Evolutionary conservation across 163 green algal genomes (phyloP).

Genomic region (Trebouxiophyceae sp.): DNA sequence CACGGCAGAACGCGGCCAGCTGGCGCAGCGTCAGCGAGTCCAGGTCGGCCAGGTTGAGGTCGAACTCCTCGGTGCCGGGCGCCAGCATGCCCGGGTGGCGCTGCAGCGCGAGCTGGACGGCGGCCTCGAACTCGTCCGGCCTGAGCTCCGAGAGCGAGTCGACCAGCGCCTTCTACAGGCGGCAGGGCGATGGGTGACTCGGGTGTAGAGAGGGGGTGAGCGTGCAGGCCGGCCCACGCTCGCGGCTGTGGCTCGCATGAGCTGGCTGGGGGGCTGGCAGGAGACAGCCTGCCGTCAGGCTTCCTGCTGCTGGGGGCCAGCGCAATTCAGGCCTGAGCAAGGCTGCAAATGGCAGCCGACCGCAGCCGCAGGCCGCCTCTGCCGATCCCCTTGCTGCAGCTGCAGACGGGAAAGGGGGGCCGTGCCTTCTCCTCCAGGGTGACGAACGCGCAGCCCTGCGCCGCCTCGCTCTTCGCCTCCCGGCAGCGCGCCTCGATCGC

Average conservation of each 20-base stretch:
- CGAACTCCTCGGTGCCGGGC: conserved; percentile 17
- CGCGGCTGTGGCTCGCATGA: no score
- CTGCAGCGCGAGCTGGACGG: conserved; percentile 31
- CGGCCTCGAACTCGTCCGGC: conserved; percentile 36
- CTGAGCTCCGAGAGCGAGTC: conserved; percentile 17
- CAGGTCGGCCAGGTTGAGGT: conserved; percentile 35
- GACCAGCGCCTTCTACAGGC: conserved; percentile 13
- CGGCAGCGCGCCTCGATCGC: conserved; percentile 4
- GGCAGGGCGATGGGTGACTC: no score
- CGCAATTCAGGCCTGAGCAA: no score
- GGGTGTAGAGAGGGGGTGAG: no score
- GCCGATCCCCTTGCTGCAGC: no score
- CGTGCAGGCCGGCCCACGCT: no score
- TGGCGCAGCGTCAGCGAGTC: conserved; percentile 48
- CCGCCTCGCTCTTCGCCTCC: conserved; percentile 17
- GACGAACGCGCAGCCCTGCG: conserved; percentile 15
- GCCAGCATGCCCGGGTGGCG: conserved; percentile 34
- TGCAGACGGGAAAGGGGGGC: no score
- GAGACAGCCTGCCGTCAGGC: no score
- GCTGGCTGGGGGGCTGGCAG: no score
- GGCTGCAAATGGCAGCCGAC: no score
- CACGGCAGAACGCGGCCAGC: conserved; percentile 15
- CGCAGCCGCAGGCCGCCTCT: no score
- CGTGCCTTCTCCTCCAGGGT: conserved; percentile 9
- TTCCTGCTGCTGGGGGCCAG: no score